These are phyloP conservation scores for Immersiporthe knoxdaviesiana DNA, from an alignment of 2,329 filamentous ascomycete genomes.

Conservation along the genomic window DNA sequence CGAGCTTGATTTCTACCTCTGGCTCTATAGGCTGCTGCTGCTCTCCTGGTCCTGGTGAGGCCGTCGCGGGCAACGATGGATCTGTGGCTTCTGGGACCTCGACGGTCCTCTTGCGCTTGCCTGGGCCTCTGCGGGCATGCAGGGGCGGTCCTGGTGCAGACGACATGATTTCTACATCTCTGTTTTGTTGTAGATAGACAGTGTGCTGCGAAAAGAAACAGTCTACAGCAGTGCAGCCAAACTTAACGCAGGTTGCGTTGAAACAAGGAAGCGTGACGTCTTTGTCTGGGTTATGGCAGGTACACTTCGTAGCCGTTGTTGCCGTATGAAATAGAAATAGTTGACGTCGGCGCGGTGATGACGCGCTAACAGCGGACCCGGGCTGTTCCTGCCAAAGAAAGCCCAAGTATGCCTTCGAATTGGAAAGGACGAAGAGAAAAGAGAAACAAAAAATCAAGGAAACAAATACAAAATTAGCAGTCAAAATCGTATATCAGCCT, in stretches of 20 bases:
- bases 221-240: not conserved
- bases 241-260: not conserved
- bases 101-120: slow-evolving; percentile 25
- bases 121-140: slow-evolving; percentile 19
- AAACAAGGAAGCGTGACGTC: slow-evolving; percentile 16
- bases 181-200: not conserved
- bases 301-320: not conserved
- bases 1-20: slow-evolving; percentile 12
- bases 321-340: too few species aligned
- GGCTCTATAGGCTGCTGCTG: not conserved
- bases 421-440: not conserved
- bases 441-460: not conserved
- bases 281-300: slow-evolving; percentile 4
- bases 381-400: slow-evolving; percentile 3
- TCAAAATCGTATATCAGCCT: not conserved
- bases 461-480: not conserved
- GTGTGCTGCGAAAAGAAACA: not conserved
- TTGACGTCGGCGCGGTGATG: slow-evolving; percentile 20
- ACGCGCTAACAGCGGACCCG: slow-evolving; percentile 26
- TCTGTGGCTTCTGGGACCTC: slow-evolving; percentile 26
- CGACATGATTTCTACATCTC: slow-evolving; percentile 23
- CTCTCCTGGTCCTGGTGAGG: not conserved
- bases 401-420: slow-evolving; percentile 28
- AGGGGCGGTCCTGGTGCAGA: slow-evolving; percentile 21
- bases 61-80: slow-evolving; percentile 13